Percentiles rank a stretch among this genome's conserved stretches.
Conservation (phyloP, 1,139 yeast species). For the Scheffersomyces parashehatae region DNA sequence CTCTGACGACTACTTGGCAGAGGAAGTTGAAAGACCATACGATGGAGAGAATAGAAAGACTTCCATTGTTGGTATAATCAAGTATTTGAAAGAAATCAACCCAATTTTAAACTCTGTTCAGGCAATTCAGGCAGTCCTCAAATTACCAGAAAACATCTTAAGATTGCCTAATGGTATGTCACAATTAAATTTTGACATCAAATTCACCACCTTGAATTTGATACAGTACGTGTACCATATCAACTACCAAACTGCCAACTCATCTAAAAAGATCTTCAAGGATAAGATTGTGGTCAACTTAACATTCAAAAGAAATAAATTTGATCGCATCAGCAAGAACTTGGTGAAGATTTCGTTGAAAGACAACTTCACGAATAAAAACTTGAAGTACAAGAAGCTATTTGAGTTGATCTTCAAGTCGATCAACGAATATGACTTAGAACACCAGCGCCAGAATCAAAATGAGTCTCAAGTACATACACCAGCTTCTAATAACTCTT, state of each 20-base stretch:
- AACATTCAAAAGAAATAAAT: constrained; percentile 35
- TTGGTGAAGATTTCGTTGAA: constrained; percentile 33
- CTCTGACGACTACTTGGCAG: not conserved
- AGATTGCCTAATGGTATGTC: constrained; percentile 33
- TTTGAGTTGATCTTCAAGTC: constrained; percentile 43
- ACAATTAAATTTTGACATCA: constrained; percentile 34
- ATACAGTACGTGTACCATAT: constrained; percentile 36
- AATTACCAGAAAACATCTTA: constrained; percentile 6
- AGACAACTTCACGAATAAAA: constrained; percentile 40
- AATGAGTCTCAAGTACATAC: constrained; percentile 11
- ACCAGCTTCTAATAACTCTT: constrained; percentile 10
- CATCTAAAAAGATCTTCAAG: constrained; percentile 35
- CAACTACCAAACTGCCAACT: constrained; percentile 26
- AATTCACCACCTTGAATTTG: constrained; percentile 31
- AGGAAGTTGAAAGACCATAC: not conserved
- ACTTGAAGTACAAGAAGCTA: constrained; percentile 39
- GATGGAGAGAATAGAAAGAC: constrained; percentile 4
- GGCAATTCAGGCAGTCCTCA: constrained; percentile 14
- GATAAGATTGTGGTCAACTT: constrained; percentile 37
- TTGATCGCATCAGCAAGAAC: constrained; percentile 24
- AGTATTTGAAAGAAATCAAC: constrained; percentile 31
- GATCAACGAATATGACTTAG: constrained; percentile 28
- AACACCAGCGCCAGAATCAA: constrained; percentile 9
- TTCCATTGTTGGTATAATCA: constrained; percentile 32
- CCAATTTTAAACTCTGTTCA: constrained; percentile 30